Conservation (phyloP, 2,329 filamentous ascomycete genomes). For the Ilyonectria sp. region DNA sequence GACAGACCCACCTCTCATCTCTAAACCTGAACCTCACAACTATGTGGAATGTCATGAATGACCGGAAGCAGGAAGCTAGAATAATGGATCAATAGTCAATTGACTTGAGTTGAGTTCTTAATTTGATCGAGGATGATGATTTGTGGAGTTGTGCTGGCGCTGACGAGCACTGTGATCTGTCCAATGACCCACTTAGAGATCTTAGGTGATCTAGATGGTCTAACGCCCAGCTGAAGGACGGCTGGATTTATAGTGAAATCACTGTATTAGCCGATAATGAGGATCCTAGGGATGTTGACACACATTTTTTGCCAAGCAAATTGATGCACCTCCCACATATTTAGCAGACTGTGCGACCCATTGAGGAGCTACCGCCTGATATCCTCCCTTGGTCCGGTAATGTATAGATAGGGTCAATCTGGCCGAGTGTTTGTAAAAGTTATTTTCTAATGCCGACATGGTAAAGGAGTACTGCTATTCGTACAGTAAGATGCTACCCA, state of each 20-base stretch:
- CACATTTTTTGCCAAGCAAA: no score
- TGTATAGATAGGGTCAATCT: no score
- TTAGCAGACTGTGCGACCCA: neutral
- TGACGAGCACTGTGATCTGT: neutral
- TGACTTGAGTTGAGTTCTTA: no score
- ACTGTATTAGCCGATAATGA: neutral
- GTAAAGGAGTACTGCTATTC: no score
- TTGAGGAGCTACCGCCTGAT: neutral
- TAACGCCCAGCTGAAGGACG: neutral
- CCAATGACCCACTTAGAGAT: neutral
- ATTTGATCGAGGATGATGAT: neutral
- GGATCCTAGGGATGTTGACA: neutral
- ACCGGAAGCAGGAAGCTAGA: neutral
- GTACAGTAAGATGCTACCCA: no score
- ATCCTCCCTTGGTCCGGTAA: neutral
- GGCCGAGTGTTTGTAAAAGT: no score
- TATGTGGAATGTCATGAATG: neutral
- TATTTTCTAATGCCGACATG: no score
- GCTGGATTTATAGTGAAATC: neutral
- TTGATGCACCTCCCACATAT: neutral
- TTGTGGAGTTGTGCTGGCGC: neutral
- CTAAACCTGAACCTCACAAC: neutral
- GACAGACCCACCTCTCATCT: neutral
- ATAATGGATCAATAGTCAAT: no score
- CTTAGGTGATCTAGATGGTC: neutral